Evolutionary conservation across 176 grass and related monocot genomes (phyloP).

Genomic region (Paspalum notatum): DNA sequence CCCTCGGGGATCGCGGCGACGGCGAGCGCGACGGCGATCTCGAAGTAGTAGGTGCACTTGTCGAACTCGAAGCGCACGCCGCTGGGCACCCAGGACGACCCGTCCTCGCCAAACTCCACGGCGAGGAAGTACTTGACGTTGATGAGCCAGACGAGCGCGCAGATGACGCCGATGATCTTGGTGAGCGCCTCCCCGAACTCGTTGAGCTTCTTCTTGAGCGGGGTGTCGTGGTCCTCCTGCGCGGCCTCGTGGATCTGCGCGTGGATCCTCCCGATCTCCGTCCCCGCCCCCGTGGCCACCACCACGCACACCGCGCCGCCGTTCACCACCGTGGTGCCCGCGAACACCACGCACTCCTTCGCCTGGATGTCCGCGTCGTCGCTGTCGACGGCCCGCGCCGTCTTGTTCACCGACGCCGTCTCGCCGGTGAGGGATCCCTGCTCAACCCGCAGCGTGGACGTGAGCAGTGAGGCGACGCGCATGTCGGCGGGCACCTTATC

Average conservation of each 20-base stretch:
- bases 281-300: conserved; percentile 79
- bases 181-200: conserved; percentile 89
- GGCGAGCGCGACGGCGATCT: conserved; percentile 91
- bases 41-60: conserved; percentile 98
- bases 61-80: conserved; percentile 81
- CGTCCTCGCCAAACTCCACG: conserved; percentile 48
- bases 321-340: conserved; percentile 89
- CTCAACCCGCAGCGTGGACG: conserved; percentile 80
- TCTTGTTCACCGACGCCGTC: conserved; percentile 88
- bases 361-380: conserved; percentile 89
- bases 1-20: conserved; percentile 93
- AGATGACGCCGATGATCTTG: conserved; percentile 85
- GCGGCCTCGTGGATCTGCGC: conserved; percentile 88
- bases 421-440: conserved; percentile 92
- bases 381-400: conserved; percentile 44
- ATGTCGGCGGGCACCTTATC: conserved; percentile 94
- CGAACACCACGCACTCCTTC: conserved; percentile 92
- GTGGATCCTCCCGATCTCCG: conserved; percentile 95
- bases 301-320: conserved; percentile 84
- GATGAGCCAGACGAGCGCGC: conserved; percentile 85
- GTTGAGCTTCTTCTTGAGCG: conserved; percentile 95
- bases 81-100: conserved; percentile 70
- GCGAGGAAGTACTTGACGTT: conserved; percentile 95
- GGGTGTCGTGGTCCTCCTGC: conserved; percentile 87
- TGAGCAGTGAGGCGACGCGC: conserved; percentile 71